Evolutionary conservation across 2,329 filamentous ascomycete genomes (phyloP).

Genomic region (Aspergillus ochraceoroseus): DNA sequence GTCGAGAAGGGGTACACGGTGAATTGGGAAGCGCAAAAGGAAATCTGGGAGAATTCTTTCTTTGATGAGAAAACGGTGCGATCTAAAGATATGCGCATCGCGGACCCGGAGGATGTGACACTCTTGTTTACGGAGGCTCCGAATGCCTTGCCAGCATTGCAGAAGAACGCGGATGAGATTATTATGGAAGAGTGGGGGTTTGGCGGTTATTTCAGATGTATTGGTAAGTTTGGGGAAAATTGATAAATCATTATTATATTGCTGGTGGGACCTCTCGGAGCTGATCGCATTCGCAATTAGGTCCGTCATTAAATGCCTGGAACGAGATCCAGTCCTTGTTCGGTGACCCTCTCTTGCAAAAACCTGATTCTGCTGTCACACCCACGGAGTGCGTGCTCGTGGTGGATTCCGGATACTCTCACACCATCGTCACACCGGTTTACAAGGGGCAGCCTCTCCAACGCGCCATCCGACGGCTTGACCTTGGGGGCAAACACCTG

Average conservation of each 20-base stretch:
- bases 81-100: slow-evolving; percentile 38
- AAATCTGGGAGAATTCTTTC: slow-evolving; percentile 90
- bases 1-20: slow-evolving; percentile 94
- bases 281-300: slow-evolving; percentile 40
- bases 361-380: slow-evolving; percentile 38
- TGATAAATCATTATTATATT: neutral
- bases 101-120: slow-evolving; percentile 72
- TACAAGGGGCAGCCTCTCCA: slow-evolving; percentile 77
- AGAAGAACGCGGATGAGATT: slow-evolving; percentile 90
- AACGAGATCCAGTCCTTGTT: slow-evolving; percentile 69
- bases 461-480: slow-evolving; percentile 73
- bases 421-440: slow-evolving; percentile 84
- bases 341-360: slow-evolving; percentile 50
- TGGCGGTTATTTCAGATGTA: slow-evolving; percentile 71
- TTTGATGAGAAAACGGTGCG: slow-evolving; percentile 64
- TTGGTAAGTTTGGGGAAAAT: slow-evolving; percentile 49
- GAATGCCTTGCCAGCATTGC: slow-evolving; percentile 72
- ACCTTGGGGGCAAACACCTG: slow-evolving; percentile 86
- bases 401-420: slow-evolving; percentile 87
- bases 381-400: slow-evolving; percentile 80
- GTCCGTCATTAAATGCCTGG: slow-evolving; percentile 72
- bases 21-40: slow-evolving; percentile 93
- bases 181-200: slow-evolving; percentile 98
- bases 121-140: slow-evolving; percentile 80
- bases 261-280: neutral